Evolutionary conservation across 495 filamentous ascomycete species (phyloP), one percentile per base, ranked within the genome.

Genomic region (Lepidopterella palustris): DNA sequence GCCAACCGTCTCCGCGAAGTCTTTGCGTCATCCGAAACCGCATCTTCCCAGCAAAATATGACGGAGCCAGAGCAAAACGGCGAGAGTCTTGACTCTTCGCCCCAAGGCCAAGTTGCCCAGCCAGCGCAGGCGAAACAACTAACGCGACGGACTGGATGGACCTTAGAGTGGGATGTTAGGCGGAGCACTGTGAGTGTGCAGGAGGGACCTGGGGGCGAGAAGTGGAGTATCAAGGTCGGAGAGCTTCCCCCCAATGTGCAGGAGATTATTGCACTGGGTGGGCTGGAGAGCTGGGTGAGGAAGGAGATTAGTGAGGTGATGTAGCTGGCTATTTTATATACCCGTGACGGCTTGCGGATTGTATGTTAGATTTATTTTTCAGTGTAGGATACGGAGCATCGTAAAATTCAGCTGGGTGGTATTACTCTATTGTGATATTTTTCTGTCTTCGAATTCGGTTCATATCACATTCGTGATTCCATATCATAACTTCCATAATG

Each of bases 121-220:
- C 62, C 63, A 4, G 9, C 45, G 25, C 61, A 70, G 15, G 75
- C 81, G 32, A 88, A 84, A 70, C 65, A 71, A n/a, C 73, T 83
- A 32, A 96, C 92, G 8, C 79, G 88, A 28, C 79, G 92, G 15
- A 96, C 93, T 0, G 92, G 91, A 45, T 98, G 93, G 92, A 90
- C 74, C 35, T 74, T 96, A 39, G 78, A 79, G 31, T 97, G 92
- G 92, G 88, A 97, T 73, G 87, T 97, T 2, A 71, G 80, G 50
- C 76, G 83, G 47, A 88, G 84, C 63, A 80, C 73, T 55, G 85
- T 97, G 4, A 76, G 71, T 0, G 77, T 97, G 1, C 79, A 78
- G 51, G 89, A 96, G 73, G 88, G 88, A 3, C 67, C 77, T 62
- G 68, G 73, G 32, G 84, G 84, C 0, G 64, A 71, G 39, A 77